A percentile compares a stretch with the other conserved stretches of the same genome.
phyloP scores from a whole-genome alignment of 2,329 filamentous ascomycete genomes.

The Gnomoniopsis sp. region DNA sequence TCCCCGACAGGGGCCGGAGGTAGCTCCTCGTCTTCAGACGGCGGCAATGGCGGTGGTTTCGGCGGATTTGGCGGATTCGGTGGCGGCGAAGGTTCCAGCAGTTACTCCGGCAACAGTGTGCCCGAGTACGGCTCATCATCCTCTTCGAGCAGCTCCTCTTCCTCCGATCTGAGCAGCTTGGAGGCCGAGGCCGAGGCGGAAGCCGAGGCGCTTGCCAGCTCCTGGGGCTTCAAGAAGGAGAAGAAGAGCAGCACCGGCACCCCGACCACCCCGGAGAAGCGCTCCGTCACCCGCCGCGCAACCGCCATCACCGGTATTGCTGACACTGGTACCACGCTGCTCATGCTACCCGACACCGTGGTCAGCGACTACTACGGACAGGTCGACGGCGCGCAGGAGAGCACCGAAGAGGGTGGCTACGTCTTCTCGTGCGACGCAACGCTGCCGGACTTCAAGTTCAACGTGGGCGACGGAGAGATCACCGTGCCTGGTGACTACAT shows the following conservation, averaged over 20 bases:
- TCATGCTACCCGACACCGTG: slow-evolving; percentile 32
- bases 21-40: not conserved
- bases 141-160: not conserved
- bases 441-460: slow-evolving; percentile 33
- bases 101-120: not conserved
- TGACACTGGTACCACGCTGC: slow-evolving; percentile 41
- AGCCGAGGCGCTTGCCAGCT: not conserved
- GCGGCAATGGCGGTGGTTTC: not conserved
- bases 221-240: slow-evolving; percentile 1
- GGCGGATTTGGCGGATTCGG: not conserved
- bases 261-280: not conserved
- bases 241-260: not conserved
- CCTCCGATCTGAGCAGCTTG: not conserved
- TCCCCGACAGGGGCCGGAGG: not conserved
- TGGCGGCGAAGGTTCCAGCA: not conserved
- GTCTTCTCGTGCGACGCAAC: slow-evolving; percentile 33
- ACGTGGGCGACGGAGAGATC: slow-evolving; percentile 29
- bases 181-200: not conserved
- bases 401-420: slow-evolving; percentile 31
- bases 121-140: not conserved
- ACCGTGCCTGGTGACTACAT: slow-evolving; percentile 34
- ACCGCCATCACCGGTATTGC: slow-evolving; percentile 32
- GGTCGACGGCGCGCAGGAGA: slow-evolving; percentile 33
- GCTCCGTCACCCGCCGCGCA: slow-evolving; percentile 22
- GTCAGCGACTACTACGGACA: slow-evolving; percentile 37